These are phyloP conservation scores for Cyclotella choctawhatcheeana DNA, from an alignment of 108 stramenopile genomes.

Conservation along the genomic window DNA sequence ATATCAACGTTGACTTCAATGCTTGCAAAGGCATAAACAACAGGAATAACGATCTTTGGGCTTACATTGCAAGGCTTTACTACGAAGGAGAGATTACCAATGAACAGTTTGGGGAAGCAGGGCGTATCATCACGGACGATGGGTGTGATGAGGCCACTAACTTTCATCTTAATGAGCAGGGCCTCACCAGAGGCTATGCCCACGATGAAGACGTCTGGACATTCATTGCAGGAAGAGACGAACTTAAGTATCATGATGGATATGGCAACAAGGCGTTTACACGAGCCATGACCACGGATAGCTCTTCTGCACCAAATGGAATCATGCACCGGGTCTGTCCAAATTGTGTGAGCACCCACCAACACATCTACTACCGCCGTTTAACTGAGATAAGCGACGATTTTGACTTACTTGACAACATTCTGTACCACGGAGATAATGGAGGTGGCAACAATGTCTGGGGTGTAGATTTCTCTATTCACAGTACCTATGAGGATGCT, in stretches of 20 bases:
- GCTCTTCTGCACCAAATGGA: slow-evolving; percentile 7
- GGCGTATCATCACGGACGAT: slow-evolving; percentile 32
- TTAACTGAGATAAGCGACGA: slow-evolving; percentile 16
- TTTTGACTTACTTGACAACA: slow-evolving; percentile 34
- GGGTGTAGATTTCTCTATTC: slow-evolving; percentile 42
- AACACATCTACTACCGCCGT: slow-evolving; percentile 43
- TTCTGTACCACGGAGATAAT: slow-evolving; percentile 15
- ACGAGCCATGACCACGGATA: slow-evolving; percentile 8
- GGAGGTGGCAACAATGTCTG: slow-evolving; percentile 18
- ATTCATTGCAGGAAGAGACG: slow-evolving; percentile 37
- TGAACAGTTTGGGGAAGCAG: slow-evolving; percentile 28
- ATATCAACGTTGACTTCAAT: slow-evolving; percentile 40
- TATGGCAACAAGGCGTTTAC: slow-evolving; percentile 38
- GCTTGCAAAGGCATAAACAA: slow-evolving; percentile 44
- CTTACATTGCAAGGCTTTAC: slow-evolving; percentile 46
- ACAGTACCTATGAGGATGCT: slow-evolving; percentile 56
- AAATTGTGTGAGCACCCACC: slow-evolving; percentile 29
- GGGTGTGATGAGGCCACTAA: slow-evolving; percentile 19
- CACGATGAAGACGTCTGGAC: slow-evolving; percentile 30
- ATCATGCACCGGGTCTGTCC: slow-evolving; percentile 38
- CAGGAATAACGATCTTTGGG: slow-evolving; percentile 53
- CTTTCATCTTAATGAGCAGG: slow-evolving; percentile 19
- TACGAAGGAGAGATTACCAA: slow-evolving; percentile 28
- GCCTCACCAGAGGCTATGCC: slow-evolving; percentile 30
- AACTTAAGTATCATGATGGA: not conserved